Evolutionary conservation across 2,329 filamentous ascomycete genomes (phyloP).

Genomic region (Graphiopsis chlorocephala): DNA sequence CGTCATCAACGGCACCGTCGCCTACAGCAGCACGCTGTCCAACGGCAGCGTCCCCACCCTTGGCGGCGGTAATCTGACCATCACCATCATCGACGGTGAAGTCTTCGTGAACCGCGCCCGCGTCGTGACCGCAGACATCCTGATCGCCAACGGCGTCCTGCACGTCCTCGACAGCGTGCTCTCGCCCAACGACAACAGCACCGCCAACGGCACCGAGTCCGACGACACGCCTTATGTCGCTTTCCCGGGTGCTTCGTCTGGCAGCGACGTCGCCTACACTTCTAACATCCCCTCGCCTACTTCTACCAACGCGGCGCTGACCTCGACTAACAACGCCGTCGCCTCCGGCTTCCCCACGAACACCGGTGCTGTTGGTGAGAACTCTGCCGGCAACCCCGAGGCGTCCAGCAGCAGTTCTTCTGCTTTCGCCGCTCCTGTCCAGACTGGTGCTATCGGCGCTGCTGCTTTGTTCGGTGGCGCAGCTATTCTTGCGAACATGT

Average conservation of each 20-base stretch:
- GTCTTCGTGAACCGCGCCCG: constrained; percentile 46
- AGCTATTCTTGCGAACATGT: constrained; percentile 28
- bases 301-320: constrained; percentile 32
- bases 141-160: constrained; percentile 47
- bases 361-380: constrained; percentile 6
- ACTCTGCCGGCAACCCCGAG: constrained; percentile 13
- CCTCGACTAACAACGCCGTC: constrained; percentile 32
- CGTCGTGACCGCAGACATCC: constrained; percentile 42
- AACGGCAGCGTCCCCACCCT: constrained; percentile 39
- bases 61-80: constrained; percentile 39
- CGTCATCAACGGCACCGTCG: constrained; percentile 55
- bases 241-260: constrained; percentile 52
- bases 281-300: constrained; percentile 50
- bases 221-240: constrained; percentile 39
- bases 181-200: constrained; percentile 44
- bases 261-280: constrained; percentile 53
- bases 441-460: constrained; percentile 44
- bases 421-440: constrained; percentile 32
- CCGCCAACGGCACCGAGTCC: constrained; percentile 44
- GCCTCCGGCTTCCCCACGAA: constrained; percentile 26
- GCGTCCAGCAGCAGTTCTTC: constrained; percentile 17
- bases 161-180: constrained; percentile 56
- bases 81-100: constrained; percentile 37
- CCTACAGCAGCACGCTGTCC: constrained; percentile 49
- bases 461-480: constrained; percentile 50